These are phyloP conservation scores for Biancaea sappan DNA, from an alignment of 306 rosid genomes.

Conservation along the genomic window DNA sequence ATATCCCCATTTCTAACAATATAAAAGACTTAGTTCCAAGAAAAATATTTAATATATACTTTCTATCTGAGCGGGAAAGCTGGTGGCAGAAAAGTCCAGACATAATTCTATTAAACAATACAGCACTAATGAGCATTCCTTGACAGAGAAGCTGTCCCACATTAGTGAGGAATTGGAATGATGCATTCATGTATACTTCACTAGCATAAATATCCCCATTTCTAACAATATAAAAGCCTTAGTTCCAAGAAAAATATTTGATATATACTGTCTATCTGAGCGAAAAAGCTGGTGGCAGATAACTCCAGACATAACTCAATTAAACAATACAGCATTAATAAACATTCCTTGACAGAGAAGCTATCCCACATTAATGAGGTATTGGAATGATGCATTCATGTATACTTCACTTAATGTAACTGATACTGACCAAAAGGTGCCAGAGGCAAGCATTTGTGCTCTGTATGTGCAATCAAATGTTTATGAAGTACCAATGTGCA, in stretches of 20 bases:
- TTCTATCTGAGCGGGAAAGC: background rate
- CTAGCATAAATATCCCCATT: too few relatives aligned
- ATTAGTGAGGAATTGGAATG: background rate
- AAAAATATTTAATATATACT: background rate
- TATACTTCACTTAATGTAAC: background rate
- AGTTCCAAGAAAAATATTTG: too few relatives aligned
- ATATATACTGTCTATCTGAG: background rate
- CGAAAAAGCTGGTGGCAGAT: background rate
- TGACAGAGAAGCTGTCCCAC: background rate
- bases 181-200: background rate
- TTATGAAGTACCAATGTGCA: background rate
- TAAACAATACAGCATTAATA: background rate
- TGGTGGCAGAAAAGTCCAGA: conserved; percentile 5
- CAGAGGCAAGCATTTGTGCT: background rate
- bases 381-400: background rate
- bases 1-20: conserved; percentile 81
- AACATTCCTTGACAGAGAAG: background rate
- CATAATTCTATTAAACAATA: background rate
- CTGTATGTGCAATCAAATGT: conserved; percentile 17
- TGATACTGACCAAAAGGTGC: background rate
- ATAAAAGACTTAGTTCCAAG: conserved; percentile 19
- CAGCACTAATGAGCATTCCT: conserved; percentile 1
- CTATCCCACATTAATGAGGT: background rate
- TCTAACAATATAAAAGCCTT: too few relatives aligned
- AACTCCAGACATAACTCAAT: conserved; percentile 10